These are phyloP conservation scores for Otatea glauca DNA, from an alignment of 176 grass and related monocot species.

Conservation along the genomic window DNA sequence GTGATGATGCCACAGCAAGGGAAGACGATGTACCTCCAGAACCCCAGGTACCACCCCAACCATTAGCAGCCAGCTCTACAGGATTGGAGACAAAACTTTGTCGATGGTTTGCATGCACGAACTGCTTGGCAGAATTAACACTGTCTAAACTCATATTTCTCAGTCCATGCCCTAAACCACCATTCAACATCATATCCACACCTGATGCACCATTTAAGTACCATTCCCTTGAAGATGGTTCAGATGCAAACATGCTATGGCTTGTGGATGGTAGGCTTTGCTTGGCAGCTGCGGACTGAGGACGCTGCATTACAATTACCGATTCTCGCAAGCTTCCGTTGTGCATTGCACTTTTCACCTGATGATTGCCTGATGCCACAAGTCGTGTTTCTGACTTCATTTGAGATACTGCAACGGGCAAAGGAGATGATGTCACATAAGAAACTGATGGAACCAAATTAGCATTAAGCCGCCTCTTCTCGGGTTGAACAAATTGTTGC, in stretches of 20 bases:
- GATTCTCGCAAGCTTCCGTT: constrained; percentile 70
- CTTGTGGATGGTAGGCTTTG: constrained; percentile 80
- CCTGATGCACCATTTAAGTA: constrained; percentile 70
- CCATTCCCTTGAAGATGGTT: constrained; percentile 65
- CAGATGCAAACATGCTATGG: constrained; percentile 55
- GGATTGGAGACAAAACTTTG: constrained; percentile 64
- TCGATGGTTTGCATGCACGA: constrained; percentile 56
- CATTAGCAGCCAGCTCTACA: constrained; percentile 70
- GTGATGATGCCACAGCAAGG: constrained; percentile 53
- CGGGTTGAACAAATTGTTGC: constrained; percentile 58
- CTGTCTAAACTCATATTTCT: constrained; percentile 64
- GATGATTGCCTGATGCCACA: constrained; percentile 54
- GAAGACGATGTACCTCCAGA: constrained; percentile 63
- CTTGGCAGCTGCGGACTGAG: constrained; percentile 63
- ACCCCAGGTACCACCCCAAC: constrained; percentile 68
- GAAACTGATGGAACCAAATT: constrained; percentile 63
- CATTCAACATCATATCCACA: constrained; percentile 70
- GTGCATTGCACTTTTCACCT: constrained; percentile 61
- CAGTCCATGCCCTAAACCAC: constrained; percentile 58
- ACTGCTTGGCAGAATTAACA: constrained; percentile 55
- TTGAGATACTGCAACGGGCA: constrained; percentile 61
- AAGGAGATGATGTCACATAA: constrained; percentile 57
- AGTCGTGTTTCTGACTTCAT: constrained; percentile 66
- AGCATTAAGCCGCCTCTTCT: constrained; percentile 67
- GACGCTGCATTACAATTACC: constrained; percentile 87